Percentiles rank a stretch among this genome's conserved stretches.
These are phyloP conservation scores for Rosa chinensis DNA, from an alignment of 306 rosid genomes.

Conservation along the genomic window DNA sequence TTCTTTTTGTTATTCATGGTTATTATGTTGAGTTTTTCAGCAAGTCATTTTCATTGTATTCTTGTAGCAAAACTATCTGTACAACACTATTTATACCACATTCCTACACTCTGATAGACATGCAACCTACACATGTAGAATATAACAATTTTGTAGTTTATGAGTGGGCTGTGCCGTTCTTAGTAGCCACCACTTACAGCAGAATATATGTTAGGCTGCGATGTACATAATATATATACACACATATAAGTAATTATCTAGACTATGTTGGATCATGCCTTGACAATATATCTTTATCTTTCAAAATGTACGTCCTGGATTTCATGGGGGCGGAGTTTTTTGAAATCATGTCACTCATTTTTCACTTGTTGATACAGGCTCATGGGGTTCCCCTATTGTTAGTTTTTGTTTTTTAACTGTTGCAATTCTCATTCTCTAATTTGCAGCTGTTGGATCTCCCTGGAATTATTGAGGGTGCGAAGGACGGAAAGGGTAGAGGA, in stretches of 20 bases:
- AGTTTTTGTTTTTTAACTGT: neutral
- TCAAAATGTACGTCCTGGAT: neutral
- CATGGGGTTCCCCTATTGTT: neutral
- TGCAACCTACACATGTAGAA: neutral
- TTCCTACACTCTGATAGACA: neutral
- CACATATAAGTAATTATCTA: neutral
- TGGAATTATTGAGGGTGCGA: constrained; percentile 97
- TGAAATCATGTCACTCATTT: neutral
- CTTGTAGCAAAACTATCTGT: neutral
- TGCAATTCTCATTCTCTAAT: constrained; percentile 19
- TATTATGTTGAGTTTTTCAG: no score
- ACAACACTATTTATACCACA: neutral
- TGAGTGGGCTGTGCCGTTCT: neutral
- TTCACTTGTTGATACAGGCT: neutral
- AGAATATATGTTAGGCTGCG: neutral
- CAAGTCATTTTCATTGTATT: neutral
- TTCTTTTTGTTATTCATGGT: neutral
- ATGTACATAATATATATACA: neutral
- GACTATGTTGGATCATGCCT: neutral
- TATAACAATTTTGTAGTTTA: neutral
- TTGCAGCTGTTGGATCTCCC: constrained; percentile 98
- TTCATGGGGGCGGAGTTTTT: neutral
- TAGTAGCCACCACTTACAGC: neutral
- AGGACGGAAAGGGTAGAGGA: constrained; percentile 99
- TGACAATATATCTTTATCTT: neutral